These are phyloP conservation scores for Pholiota conissans DNA, from an alignment of 768 basidiomycete species.

Conservation along the genomic window DNA sequence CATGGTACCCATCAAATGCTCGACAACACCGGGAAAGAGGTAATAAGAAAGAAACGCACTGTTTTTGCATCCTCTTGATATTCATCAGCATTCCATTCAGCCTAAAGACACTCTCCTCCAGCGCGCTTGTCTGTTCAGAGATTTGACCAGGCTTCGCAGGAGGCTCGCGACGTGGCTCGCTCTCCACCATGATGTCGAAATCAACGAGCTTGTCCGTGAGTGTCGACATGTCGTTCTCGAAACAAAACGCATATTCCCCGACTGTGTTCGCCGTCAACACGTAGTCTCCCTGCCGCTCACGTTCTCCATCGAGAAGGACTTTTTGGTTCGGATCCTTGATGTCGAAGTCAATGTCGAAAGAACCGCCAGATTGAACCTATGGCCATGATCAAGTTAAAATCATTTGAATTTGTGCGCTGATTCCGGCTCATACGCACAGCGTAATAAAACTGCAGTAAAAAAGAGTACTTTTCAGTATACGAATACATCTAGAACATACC, in stretches of 20 bases:
- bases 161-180: constrained; percentile 87
- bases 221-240: constrained; percentile 96
- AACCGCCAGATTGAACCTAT: constrained; percentile 94
- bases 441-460: constrained; percentile 85
- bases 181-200: constrained; percentile 98
- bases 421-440: constrained; percentile 56
- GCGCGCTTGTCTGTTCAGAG: constrained; percentile 85
- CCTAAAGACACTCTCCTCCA: constrained; percentile 96
- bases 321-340: constrained; percentile 90
- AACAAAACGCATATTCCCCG: constrained; percentile 95
- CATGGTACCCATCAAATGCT: too few relatives aligned
- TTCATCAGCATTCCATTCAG: constrained; percentile 84
- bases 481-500: background rate
- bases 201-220: constrained; percentile 93
- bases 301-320: constrained; percentile 81
- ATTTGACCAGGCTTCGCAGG: constrained; percentile 89
- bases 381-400: background rate
- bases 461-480: constrained; percentile 3
- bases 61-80: constrained; percentile 92
- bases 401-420: background rate
- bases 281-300: constrained; percentile 95
- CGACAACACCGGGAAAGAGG: too few relatives aligned
- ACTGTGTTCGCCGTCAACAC: constrained; percentile 92
- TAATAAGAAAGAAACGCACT: constrained; percentile 49
- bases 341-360: constrained; percentile 94